phyloP scores from a whole-genome alignment of 2,329 filamentous ascomycete genomes.

The Coniochaeta ligniaria region DNA sequence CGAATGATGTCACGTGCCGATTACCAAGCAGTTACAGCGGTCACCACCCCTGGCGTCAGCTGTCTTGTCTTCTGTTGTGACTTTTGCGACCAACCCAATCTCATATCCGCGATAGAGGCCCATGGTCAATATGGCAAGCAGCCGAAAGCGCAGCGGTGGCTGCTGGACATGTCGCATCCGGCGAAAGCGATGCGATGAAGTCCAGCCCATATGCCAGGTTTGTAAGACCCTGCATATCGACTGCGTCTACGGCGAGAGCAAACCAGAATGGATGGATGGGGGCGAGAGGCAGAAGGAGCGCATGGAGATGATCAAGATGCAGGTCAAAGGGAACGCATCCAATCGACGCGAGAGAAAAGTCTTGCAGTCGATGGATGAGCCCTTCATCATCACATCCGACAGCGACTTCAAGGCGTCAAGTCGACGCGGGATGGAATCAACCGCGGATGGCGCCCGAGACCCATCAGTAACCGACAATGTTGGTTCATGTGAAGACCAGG shows the following conservation, averaged over 20 bases:
- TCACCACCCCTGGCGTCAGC: too few species aligned
- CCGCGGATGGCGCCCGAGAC: background rate
- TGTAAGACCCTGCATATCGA: slow-evolving; percentile 45
- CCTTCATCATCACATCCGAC: background rate
- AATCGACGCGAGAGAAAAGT: slow-evolving; percentile 36
- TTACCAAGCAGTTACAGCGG: too few species aligned
- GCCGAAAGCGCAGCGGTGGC: slow-evolving; percentile 21
- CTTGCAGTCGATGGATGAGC: background rate
- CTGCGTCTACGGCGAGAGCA: slow-evolving; percentile 41
- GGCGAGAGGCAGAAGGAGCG: slow-evolving; percentile 37
- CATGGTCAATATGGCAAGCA: background rate
- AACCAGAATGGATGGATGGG: slow-evolving; percentile 50
- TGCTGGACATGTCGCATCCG: slow-evolving; percentile 54
- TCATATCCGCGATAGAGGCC: background rate
- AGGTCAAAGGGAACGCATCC: slow-evolving; percentile 45
- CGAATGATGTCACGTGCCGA: too few species aligned
- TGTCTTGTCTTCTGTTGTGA: too few species aligned
- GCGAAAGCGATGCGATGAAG: slow-evolving; percentile 52
- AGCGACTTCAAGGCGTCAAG: background rate
- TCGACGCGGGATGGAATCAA: background rate
- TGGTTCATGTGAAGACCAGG: background rate
- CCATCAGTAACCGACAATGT: background rate
- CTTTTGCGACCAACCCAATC: background rate
- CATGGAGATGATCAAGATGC: slow-evolving; percentile 41
- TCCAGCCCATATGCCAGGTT: slow-evolving; percentile 37